Conservation (phyloP, 176 grass and related monocot genomes). For the bread wheat (Triticum aestivum) region DNA sequence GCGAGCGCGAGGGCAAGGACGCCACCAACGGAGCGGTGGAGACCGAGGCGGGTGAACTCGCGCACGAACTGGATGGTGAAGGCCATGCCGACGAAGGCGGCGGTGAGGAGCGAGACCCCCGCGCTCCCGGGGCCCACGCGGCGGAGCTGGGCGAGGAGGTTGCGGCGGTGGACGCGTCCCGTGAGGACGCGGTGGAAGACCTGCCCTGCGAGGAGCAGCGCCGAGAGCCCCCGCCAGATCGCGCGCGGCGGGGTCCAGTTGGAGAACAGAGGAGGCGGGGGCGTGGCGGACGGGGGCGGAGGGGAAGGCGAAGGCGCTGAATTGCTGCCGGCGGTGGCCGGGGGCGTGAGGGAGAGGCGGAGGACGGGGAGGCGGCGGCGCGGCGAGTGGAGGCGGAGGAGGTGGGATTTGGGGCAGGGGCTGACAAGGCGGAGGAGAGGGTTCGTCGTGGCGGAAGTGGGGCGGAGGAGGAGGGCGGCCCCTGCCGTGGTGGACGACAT, state of each 20-base stretch:
- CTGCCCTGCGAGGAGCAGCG: constrained; percentile 80
- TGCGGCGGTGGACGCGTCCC: constrained; percentile 80
- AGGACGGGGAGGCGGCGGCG: constrained; percentile 26
- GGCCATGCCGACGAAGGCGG: constrained; percentile 96
- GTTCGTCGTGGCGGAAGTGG: background rate
- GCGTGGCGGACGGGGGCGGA: background rate
- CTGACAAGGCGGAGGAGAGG: background rate
- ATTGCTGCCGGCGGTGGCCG: constrained; percentile 39
- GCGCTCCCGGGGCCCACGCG: constrained; percentile 76
- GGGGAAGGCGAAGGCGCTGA: constrained; percentile 34
- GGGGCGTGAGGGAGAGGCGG: constrained; percentile 38
- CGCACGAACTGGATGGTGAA: constrained; percentile 99
- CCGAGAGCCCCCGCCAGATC: constrained; percentile 87
- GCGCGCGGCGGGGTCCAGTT: constrained; percentile 66
- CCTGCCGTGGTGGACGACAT: constrained; percentile 23
- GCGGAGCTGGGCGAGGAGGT: constrained; percentile 84
- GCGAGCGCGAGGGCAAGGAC: constrained; percentile 91
- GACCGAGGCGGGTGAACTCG: constrained; percentile 97
- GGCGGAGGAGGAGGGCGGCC: constrained; percentile 34
- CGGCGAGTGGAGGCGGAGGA: constrained; percentile 27
- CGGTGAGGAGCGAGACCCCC: constrained; percentile 89
- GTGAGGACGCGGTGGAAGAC: constrained; percentile 71
- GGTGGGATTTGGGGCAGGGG: background rate
- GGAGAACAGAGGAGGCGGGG: constrained; percentile 30
- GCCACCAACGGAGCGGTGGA: constrained; percentile 93